Base-by-base conservation (phyloP, 306 rosid genomes). In the Acacia crassicarpa region DNA sequence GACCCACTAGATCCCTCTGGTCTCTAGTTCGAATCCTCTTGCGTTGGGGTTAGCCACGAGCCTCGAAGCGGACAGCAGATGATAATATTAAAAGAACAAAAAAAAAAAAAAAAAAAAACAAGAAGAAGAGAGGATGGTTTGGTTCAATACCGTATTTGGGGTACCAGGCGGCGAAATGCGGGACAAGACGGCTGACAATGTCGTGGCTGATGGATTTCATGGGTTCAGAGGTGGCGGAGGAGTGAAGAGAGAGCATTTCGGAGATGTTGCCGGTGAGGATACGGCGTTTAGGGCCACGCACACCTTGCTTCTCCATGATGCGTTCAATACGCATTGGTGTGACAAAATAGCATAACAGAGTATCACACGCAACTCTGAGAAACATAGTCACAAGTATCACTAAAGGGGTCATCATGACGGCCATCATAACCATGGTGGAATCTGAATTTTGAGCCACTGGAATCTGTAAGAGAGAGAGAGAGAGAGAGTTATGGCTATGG, bases 261-360 rank as follows among this genome's bases (percentile, higher is more conserved):
- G 86, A 45, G 89, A 96, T 85, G 89, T 93, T 96, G 25, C 99
- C 98, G 16, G 85, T 80, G 70, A 96, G 87, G 49, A 80, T 86
- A 10, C 93, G 87, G 1, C 93, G 94, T 62, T 91, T 85, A 0
- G 99, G 99, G 49, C 99, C 99, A 38, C 82, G 86, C 51, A 93
- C 92, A 5, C 99, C 99, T 92, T 96, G 99, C 85, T 68, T 80
- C 56, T 88, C 97, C 99, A 96, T 96, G 80, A 80, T 85, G 82
- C 63, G 89, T 83, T 84, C 86, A 82, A 96, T 92, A 71, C 97
- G 88, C 48, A 89, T 84, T 8, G 99, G 99, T 20, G 87, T 93
- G 19, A 92, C 35, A 56, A 74, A 89, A 89, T 96, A 96, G 65
- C 87, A 90, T 7, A 88, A 83, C 72, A 96, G 33, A 27, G 83